Percentiles rank a stretch among this genome's conserved stretches.
Conservation (phyloP, 192 early-diverging fungal genomes). For the Geranomyces michiganensis region DNA sequence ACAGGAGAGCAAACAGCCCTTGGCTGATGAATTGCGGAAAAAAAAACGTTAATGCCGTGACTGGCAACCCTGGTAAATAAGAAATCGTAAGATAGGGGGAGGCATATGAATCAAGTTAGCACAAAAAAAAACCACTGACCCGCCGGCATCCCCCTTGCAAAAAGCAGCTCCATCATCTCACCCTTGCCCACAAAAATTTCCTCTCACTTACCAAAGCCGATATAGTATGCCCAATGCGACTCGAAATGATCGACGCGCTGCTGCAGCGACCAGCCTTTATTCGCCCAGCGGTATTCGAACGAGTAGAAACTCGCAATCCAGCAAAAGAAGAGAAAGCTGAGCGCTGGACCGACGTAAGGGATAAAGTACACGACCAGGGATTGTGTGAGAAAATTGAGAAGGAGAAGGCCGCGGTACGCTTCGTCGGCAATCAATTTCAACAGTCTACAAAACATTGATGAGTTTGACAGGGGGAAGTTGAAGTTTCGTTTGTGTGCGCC, state of each 20-base stretch:
- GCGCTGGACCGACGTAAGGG: constrained; percentile 44
- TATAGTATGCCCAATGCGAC: constrained; percentile 61
- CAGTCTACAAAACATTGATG: constrained; percentile 23
- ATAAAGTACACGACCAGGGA: constrained; percentile 39
- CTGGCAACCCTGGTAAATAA: constrained; percentile 41
- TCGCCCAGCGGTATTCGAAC: constrained; percentile 63
- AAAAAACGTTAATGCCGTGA: constrained; percentile 53
- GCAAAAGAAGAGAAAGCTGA: constrained; percentile 47
- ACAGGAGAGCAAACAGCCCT: constrained; percentile 53
- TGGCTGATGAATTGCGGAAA: constrained; percentile 48
- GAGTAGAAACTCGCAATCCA: constrained; percentile 50
- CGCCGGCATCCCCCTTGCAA: no score
- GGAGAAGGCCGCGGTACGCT: constrained; percentile 49
- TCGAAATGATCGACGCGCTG: constrained; percentile 60
- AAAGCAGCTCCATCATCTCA: neutral
- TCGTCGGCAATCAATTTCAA: constrained; percentile 44
- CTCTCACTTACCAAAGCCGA: constrained; percentile 58
- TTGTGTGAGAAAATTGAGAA: constrained; percentile 48
- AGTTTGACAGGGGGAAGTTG: neutral
- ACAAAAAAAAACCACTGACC: neutral
- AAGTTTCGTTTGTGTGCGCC: no score
- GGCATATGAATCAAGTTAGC: neutral
- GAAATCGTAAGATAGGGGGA: neutral
- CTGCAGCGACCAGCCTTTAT: constrained; percentile 56
- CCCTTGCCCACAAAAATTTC: constrained; percentile 5